Percentiles rank a stretch among this genome's conserved stretches.
Evolutionary conservation across 1,284 basidiomycete species (phyloP).

Genomic region (Xerocomus cyaneibrunnescens): DNA sequence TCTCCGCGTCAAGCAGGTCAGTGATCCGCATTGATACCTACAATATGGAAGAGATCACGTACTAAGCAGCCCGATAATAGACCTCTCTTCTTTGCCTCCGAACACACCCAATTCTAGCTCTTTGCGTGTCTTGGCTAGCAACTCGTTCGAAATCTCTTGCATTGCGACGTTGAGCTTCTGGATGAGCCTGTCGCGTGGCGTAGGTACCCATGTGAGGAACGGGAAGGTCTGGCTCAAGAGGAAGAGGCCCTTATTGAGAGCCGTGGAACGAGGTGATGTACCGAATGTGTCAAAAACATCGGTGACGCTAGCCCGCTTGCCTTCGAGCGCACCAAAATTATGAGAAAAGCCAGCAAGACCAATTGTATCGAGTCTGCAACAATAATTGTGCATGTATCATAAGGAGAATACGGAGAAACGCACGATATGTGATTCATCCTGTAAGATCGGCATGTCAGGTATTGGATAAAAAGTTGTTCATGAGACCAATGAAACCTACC

Average conservation of each 20-base stretch:
- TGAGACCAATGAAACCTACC: constrained; percentile 2
- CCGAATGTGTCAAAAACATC: constrained; percentile 4
- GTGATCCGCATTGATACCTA: too few relatives aligned
- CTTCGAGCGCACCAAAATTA: constrained; percentile 31
- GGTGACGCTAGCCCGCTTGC: constrained; percentile 33
- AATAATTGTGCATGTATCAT: constrained; percentile 14
- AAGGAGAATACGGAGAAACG: constrained; percentile 2
- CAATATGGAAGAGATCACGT: background rate
- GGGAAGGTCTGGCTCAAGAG: constrained; percentile 18
- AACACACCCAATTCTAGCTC: constrained; percentile 37
- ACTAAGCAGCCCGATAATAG: constrained; percentile 43
- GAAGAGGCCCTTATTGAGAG: background rate
- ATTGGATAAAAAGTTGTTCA: background rate
- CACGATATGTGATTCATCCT: constrained; percentile 52
- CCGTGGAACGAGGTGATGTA: background rate
- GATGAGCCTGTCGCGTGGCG: constrained; percentile 20
- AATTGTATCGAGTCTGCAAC: constrained; percentile 30
- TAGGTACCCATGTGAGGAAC: background rate
- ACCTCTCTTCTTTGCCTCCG: constrained; percentile 44
- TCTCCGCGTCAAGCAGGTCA: background rate
- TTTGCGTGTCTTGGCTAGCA: constrained; percentile 45
- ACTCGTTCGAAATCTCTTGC: constrained; percentile 45
- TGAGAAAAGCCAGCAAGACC: constrained; percentile 55
- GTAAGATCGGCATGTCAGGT: background rate
- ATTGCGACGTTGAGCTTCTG: constrained; percentile 40